Evolutionary conservation across 495 filamentous ascomycete genomes (phyloP).

Genomic region (Lasiosphaeris hirsuta): DNA sequence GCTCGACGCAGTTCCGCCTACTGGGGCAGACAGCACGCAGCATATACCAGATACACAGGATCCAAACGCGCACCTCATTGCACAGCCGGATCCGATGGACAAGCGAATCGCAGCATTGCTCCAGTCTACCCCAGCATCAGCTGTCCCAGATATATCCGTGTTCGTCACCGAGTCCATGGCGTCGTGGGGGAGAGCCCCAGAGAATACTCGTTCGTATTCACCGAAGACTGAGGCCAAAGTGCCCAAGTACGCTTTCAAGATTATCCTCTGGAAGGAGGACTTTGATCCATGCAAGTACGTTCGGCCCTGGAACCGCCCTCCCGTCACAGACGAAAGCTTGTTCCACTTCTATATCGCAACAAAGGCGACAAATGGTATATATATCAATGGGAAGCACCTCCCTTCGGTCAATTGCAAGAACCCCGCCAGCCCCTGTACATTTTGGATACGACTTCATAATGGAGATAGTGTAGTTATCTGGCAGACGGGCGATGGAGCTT

Average conservation of each 20-base stretch:
- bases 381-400: conserved; percentile 64
- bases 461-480: conserved; percentile 71
- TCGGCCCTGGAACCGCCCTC: conserved; percentile 37
- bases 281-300: conserved; percentile 48
- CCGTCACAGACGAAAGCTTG: conserved; percentile 45
- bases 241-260: conserved; percentile 75
- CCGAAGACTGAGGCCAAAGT: conserved; percentile 61
- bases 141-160: conserved; percentile 52
- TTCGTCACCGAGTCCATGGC: conserved; percentile 60
- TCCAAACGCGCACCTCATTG: conserved; percentile 10
- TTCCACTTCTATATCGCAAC: conserved; percentile 72
- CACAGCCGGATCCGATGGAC: conserved; percentile 13
- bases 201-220: conserved; percentile 60
- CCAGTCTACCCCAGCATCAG: conserved; percentile 44
- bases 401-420: conserved; percentile 45
- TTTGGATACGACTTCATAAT: conserved; percentile 66
- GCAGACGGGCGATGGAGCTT: conserved; percentile 27
- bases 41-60: conserved; percentile 17
- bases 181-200: conserved; percentile 67
- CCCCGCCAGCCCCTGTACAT: conserved; percentile 41
- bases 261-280: conserved; percentile 66
- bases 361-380: conserved; percentile 65
- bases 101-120: conserved; percentile 32
- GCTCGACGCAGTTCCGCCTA: conserved; percentile 3
- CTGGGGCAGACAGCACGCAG: conserved; percentile 22